These are phyloP conservation scores for Tothia fuscella DNA, from an alignment of 2,329 filamentous ascomycete species.

Conservation along the genomic window DNA sequence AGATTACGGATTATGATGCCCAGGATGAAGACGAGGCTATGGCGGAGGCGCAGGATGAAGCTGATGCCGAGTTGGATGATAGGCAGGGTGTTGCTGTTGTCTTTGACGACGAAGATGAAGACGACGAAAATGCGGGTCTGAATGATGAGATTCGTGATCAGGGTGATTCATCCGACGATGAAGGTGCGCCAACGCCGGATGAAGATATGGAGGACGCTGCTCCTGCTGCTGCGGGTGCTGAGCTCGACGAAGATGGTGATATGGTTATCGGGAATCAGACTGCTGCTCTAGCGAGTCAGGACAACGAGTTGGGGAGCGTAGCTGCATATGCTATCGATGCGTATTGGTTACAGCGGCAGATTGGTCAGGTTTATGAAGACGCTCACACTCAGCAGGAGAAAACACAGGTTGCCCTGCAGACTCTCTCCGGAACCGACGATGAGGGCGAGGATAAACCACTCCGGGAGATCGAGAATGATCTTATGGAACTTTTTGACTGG, in stretches of 20 bases:
- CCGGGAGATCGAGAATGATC: slow-evolving; percentile 91
- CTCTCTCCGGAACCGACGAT: slow-evolving; percentile 63
- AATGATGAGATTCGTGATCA: slow-evolving; percentile 77
- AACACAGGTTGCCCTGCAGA: slow-evolving; percentile 69
- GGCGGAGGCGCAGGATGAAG: slow-evolving; percentile 51
- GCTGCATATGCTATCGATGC: slow-evolving; percentile 87
- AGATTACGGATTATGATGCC: slow-evolving; percentile 95
- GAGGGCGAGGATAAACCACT: slow-evolving; percentile 74
- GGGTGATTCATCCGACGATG: slow-evolving; percentile 66
- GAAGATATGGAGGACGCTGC: slow-evolving; percentile 38
- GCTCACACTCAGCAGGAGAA: slow-evolving; percentile 91
- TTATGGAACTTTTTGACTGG: slow-evolving; percentile 97
- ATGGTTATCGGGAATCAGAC: slow-evolving; percentile 69
- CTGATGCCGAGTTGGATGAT: slow-evolving; percentile 74
- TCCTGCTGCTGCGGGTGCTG: slow-evolving; percentile 28
- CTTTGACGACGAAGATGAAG: slow-evolving; percentile 83
- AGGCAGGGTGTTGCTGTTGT: slow-evolving; percentile 94
- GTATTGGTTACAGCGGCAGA: slow-evolving; percentile 91
- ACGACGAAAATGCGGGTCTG: slow-evolving; percentile 60
- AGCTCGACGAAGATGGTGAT: slow-evolving; percentile 50
- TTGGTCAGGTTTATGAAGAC: slow-evolving; percentile 78
- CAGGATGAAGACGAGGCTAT: slow-evolving; percentile 91
- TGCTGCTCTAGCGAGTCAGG: slow-evolving; percentile 27
- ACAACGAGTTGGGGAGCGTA: slow-evolving; percentile 39
- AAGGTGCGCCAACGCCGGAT: slow-evolving; percentile 45